Percentiles rank a stretch among this genome's conserved stretches.
Evolutionary conservation across 1,284 basidiomycete genomes (phyloP).

Genomic region (Naganishia liquefaciens): DNA sequence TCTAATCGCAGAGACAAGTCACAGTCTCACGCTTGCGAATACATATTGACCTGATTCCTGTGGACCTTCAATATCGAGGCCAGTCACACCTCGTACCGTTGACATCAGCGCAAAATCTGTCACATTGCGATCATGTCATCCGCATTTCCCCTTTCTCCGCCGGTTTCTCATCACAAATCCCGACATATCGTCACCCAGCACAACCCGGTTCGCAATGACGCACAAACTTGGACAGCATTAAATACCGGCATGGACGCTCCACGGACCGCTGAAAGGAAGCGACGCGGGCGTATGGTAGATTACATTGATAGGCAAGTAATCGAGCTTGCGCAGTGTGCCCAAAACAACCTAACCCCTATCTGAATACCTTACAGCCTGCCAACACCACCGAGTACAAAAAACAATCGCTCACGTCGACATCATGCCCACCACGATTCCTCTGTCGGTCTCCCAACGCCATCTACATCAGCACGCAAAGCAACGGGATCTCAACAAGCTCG

Average conservation of each 20-base stretch:
- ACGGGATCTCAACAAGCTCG: not conserved
- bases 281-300: conserved; percentile 31
- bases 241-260: conserved; percentile 18
- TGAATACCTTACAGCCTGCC: conserved; percentile 9
- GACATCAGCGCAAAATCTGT: not conserved
- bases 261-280: conserved; percentile 29
- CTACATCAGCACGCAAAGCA: conserved; percentile 4
- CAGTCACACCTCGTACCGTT: conserved; percentile 2
- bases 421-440: not conserved
- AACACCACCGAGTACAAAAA: conserved; percentile 26
- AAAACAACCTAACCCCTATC: not conserved
- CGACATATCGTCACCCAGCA: not conserved
- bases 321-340: not conserved
- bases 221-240: conserved; percentile 3
- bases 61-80: not conserved
- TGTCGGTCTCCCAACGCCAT: conserved; percentile 18
- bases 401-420: conserved; percentile 6
- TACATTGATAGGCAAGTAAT: conserved; percentile 26
- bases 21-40: conserved; percentile 15
- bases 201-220: not conserved
- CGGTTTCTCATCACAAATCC: conserved; percentile 21
- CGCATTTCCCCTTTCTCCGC: conserved; percentile 25
- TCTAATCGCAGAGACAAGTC: conserved; percentile 16
- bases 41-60: too few species aligned
- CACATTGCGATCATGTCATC: conserved; percentile 14